Percentiles rank a stretch among this genome's conserved stretches.
phyloP scores from a whole-genome alignment of 2,329 filamentous ascomycete genomes.

The Pseudogymnoascus pannorum region DNA sequence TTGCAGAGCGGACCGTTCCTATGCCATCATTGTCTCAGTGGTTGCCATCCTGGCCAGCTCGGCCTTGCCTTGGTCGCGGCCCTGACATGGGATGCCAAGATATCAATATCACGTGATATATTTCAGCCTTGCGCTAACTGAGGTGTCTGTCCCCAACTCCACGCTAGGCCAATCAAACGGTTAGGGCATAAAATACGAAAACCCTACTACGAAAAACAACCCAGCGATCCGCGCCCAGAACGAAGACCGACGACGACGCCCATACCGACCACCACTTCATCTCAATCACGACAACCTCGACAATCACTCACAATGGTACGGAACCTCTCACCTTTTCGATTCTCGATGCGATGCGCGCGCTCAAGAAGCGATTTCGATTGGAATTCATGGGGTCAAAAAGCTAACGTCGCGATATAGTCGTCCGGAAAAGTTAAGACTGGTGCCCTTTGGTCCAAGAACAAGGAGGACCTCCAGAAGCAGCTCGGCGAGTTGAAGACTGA shows the following conservation, averaged over 20 bases:
- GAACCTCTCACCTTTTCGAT: slow-evolving; percentile 6
- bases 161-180: neutral
- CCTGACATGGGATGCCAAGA: slow-evolving; percentile 6
- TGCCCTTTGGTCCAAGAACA: slow-evolving; percentile 98
- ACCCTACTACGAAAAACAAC: slow-evolving; percentile 10
- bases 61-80: neutral
- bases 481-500: slow-evolving; percentile 93
- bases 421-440: slow-evolving; percentile 79
- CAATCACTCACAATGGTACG: slow-evolving; percentile 31
- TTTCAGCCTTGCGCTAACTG: slow-evolving; percentile 5
- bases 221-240: slow-evolving; percentile 10
- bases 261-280: slow-evolving; percentile 22
- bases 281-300: slow-evolving; percentile 20
- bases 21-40: slow-evolving; percentile 1
- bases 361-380: neutral
- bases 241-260: slow-evolving; percentile 19
- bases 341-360: neutral
- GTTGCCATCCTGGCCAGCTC: neutral
- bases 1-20: neutral
- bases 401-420: slow-evolving; percentile 42
- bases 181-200: slow-evolving; percentile 10
- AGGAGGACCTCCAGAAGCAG: slow-evolving; percentile 95
- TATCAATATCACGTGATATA: neutral
- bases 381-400: slow-evolving; percentile 13
- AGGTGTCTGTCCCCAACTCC: neutral